These are phyloP conservation scores for Middelhovenomyces tepae DNA, from an alignment of 805 yeast species.

Conservation along the genomic window DNA sequence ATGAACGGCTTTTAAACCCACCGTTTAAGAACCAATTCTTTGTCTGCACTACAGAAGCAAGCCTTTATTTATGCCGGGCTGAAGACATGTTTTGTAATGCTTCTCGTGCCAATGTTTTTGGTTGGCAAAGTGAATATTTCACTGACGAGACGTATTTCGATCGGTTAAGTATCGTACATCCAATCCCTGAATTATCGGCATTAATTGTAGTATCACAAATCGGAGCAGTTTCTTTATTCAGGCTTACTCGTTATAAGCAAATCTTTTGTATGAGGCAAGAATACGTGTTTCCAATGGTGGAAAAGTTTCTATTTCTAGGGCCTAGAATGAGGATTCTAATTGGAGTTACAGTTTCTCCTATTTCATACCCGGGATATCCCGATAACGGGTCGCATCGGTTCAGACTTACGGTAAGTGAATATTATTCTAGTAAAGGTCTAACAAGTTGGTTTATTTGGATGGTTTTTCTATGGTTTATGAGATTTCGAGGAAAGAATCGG, in stretches of 20 bases:
- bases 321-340: conserved; percentile 8
- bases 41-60: conserved; percentile 37
- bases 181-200: conserved; percentile 36
- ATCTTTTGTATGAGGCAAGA: conserved; percentile 37
- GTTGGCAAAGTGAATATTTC: conserved; percentile 21
- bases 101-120: conserved; percentile 37
- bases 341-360: conserved; percentile 14
- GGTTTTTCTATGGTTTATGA: too few species aligned
- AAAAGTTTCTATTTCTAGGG: too few species aligned
- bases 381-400: too few species aligned
- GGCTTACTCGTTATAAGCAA: conserved; percentile 37
- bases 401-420: too few species aligned
- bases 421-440: too few species aligned
- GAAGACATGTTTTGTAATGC: conserved; percentile 41
- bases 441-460: too few species aligned
- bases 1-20: conserved; percentile 11
- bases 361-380: too few species aligned
- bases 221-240: conserved; percentile 35
- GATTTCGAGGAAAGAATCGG: too few species aligned
- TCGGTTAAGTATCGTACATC: conserved; percentile 24
- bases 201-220: conserved; percentile 35
- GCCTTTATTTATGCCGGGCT: conserved; percentile 37
- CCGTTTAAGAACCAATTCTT: conserved; percentile 27
- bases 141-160: conserved; percentile 16
- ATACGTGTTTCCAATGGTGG: conserved; percentile 28